Base-by-base conservation (phyloP, 441 rosid genomes). In the Dalechampia spathulata region DNA sequence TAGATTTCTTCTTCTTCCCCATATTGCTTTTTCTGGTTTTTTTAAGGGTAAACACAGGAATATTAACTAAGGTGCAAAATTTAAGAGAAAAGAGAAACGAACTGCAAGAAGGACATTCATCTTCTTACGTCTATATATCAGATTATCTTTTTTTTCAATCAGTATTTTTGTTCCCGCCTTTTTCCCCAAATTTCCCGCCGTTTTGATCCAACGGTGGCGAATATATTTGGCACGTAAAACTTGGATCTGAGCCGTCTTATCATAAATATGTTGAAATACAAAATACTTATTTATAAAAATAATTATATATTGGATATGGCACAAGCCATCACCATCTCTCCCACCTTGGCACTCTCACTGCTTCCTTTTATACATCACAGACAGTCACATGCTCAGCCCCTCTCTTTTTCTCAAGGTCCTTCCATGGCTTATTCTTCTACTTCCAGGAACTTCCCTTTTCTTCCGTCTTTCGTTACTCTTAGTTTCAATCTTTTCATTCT, bases 401-500 rank as follows among this genome's bases (percentile, higher is more conserved):
- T 59, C 62, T 43, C 34, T 50, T 62, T 68, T 52, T 61, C 58
- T 63, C 61, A 27, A 22, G 52, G 63, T 68, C 57, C 75, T 43
- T 57, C 75, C 64, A 85, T 87, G 98, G 98, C 90, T 56, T 85
- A n/a, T n/a, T n/a, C 87, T 49, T 19, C n/a, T n/a, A 27, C 61
- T 72, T 62, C 55, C 62, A 66, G 17, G 19, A 16, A 15, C 42
- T 52, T 27, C 71, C 61, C 66, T 36, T 56, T 75, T 20, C 64
- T 61, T 8, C 34, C 34, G 5, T 30, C 34, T 30, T 30, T n/a
- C n/a, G n/a, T n/a, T n/a, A 30, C 8, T 22, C 50, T 51, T 72
- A 1, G 23, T 84, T 48, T n/a, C n/a, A n/a, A n/a, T n/a, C 40
- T 77, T 70, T 61, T 70, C 72, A 19, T 72, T 49, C n/a, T 65